Evolutionary conservation across 345 rosid species (phyloP), one percentile per base, ranked within the genome.

Genomic region (Arabis alpina): DNA sequence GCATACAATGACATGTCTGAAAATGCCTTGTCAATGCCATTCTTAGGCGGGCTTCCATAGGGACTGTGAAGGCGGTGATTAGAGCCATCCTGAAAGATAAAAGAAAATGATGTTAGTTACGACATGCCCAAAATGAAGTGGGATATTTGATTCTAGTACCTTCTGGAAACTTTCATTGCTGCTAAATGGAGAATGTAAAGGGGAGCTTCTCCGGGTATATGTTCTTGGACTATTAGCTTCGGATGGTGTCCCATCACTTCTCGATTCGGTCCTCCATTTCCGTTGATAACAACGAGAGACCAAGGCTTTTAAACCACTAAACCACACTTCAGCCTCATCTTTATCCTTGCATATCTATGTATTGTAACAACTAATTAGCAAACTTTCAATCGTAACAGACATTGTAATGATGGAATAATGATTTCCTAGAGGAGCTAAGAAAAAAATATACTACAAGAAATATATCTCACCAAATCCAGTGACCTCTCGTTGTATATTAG

Each of bases 401-500:
- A 54, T 14, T 70, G 39, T 42, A 36, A 52, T 41, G 40, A 52
- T 27, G n/a, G 50, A 8, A 27, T 11, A 58, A 47, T 54, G 8
- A 65, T 60, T 58, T 73, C 42, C 66, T 39, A 52, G 53, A 42
- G 37, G 34, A 64, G 64, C 50, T 54, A 23, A 36, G 65, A 39
- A 56, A 24, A n/a, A n/a, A 53, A 54, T 19, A 15, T 25, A 55
- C 36, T 14, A 7, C 14, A 70, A 78, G 10, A 15, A 63, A 60
- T 56, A 69, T 57, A 69, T 4, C 85, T 84, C 81, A 94, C 99
- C 98, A 92, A 75, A 83, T 94, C 99, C 52, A 94, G 68, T 14
- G 99, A 92, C 58, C 99, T 87, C 49, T 92, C 99, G 44, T 79
- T 86, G 70, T 94, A 94, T 75, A 89, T 89, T 66, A 94, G 96